Evolutionary conservation across 2,329 filamentous ascomycete genomes (phyloP), one percentile per base, ranked within the genome.

Genomic region (Calonectria ilicicola): DNA sequence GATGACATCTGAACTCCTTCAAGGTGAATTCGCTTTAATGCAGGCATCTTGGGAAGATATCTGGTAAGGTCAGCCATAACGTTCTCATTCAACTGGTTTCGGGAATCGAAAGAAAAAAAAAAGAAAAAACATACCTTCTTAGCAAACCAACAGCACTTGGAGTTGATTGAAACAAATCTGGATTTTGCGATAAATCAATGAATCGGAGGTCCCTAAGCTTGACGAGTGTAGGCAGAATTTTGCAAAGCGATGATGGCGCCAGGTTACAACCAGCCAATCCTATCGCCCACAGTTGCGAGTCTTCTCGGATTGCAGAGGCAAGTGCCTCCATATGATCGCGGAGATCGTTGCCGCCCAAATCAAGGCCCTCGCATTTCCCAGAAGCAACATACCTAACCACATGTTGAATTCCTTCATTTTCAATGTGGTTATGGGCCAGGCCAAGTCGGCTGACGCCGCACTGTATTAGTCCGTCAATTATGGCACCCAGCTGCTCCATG

Each of bases 141-240:
- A 98, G 87, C 4, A 95, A 85, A 5, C 90, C 89, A 40, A 97
- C 88, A 2, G 94, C 94, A 79, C 91, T 95, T n/a, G 94, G 92
- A 49, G 93, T 88, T 4, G 88, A 87, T 65, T 92, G 90, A 81
- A 98, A 98, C 19, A 99, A 87, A 23, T 91, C 91, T 38, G 89
- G 93, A 78, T 98, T 98, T 80, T 98, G 95, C 6, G 95, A 98
- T 42, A 99, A 87, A 82, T 98, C 97, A 72, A 99, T 91, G 81
- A 98, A 98, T 23, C 94, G 92, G 81, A 98, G 93, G 75, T 93
- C 91, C 2, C 89, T 88, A 69, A 98, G 86, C 76, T 89, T 91
- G 29, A 90, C 88, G 67, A 98, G 85, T 8, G 91, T 91, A 5
- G 95, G 95, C 64, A 98, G 89, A 15, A 98, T 87, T 67, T 91